A percentile compares a stretch with the other conserved stretches of the same genome.
Evolutionary conservation across 495 filamentous ascomycete genomes (phyloP).

Genomic region (Parachaetomium inaequale): DNA sequence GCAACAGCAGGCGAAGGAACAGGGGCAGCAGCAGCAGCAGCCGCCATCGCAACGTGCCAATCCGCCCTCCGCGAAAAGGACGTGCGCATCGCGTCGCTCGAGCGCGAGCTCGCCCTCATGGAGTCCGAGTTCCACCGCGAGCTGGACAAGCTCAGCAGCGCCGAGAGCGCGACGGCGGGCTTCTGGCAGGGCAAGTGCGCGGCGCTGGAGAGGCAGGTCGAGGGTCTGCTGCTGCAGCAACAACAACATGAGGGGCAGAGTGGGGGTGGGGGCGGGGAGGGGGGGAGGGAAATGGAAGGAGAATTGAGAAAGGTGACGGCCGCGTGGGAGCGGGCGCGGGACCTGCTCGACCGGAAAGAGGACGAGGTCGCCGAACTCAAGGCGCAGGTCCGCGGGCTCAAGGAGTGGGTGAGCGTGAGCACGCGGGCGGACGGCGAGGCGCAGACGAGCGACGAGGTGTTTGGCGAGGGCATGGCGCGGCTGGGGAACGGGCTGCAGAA

Average conservation of each 20-base stretch:
- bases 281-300: conserved; percentile 25
- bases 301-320: conserved; percentile 40
- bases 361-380: conserved; percentile 42
- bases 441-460: conserved; percentile 53
- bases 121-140: conserved; percentile 46
- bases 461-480: conserved; percentile 45
- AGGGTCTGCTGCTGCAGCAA: background rate
- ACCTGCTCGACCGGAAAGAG: conserved; percentile 39
- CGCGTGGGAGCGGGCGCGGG: conserved; percentile 40
- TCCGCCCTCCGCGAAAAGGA: conserved; percentile 36
- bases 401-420: conserved; percentile 53
- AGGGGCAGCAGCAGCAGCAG: conserved; percentile 13
- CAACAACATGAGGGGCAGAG: background rate
- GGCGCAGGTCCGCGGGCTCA: conserved; percentile 50
- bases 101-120: conserved; percentile 43
- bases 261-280: background rate
- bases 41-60: conserved; percentile 19
- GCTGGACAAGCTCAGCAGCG: conserved; percentile 42
- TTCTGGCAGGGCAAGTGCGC: conserved; percentile 50
- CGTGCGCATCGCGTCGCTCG: conserved; percentile 42
- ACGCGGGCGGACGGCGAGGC: conserved; percentile 40
- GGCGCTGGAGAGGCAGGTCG: conserved; percentile 36
- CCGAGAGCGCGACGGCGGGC: conserved; percentile 42
- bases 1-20: background rate
- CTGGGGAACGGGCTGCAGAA: conserved; percentile 56